These are phyloP conservation scores for Fusarium sp. DNA, from an alignment of 2,329 filamentous ascomycete genomes.

Conservation along the genomic window DNA sequence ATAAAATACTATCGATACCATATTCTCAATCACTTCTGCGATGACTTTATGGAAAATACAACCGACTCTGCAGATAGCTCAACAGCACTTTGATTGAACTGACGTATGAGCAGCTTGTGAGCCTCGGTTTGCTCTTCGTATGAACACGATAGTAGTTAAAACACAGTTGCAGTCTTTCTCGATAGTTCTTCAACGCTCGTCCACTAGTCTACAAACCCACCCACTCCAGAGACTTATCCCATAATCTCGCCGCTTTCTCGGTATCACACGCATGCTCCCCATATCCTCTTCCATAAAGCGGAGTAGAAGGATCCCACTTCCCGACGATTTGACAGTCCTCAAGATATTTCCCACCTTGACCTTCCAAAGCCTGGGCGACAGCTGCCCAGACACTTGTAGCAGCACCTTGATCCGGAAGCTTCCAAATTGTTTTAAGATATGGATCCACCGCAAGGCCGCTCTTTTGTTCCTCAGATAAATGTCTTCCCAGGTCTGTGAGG, in stretches of 20 bases:
- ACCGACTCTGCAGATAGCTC: too few species aligned
- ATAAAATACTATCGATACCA: too few species aligned
- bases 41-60: too few species aligned
- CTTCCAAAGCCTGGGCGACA: neutral
- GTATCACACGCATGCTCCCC: neutral
- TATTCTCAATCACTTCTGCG: too few species aligned
- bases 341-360: neutral
- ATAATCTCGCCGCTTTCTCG: neutral
- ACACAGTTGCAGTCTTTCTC: neutral
- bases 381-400: constrained; percentile 8
- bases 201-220: neutral
- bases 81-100: too few species aligned
- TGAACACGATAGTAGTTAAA: neutral
- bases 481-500: neutral
- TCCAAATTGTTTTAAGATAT: neutral
- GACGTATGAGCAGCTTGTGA: too few species aligned
- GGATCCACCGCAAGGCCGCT: neutral
- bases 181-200: rapidly evolving
- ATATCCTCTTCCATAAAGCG: neutral
- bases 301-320: neutral
- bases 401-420: neutral
- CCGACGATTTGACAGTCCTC: constrained; percentile 4
- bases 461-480: constrained; percentile 2
- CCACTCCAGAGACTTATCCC: neutral
- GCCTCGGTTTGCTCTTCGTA: too few species aligned